phyloP scores from a whole-genome alignment of 208 protist species.

The Crithidia mellificae region DNA sequence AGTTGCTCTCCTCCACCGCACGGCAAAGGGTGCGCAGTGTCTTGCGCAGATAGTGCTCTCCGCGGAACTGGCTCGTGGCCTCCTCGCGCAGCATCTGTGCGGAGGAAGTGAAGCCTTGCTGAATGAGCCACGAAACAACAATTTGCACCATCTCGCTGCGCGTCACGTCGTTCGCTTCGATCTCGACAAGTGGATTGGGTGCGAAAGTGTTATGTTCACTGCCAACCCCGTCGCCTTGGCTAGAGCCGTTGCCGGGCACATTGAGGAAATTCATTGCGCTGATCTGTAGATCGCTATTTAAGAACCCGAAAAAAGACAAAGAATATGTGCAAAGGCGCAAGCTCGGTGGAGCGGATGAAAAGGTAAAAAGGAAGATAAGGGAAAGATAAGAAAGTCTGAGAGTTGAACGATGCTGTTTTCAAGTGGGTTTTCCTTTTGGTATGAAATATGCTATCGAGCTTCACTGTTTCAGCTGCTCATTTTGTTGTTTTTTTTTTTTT shows the following conservation, averaged over 20 bases:
- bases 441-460: no score
- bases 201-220: not conserved
- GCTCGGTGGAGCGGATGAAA: no score
- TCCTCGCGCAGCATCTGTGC: conserved; percentile 85
- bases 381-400: not conserved
- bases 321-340: no score
- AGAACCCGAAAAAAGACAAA: no score
- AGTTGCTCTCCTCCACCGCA: conserved; percentile 73
- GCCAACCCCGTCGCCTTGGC: not conserved
- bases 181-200: conserved; percentile 47
- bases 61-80: conserved; percentile 62
- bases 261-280: conserved; percentile 16
- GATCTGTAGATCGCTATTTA: not conserved
- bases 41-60: conserved; percentile 78
- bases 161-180: conserved; percentile 68
- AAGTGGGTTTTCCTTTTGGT: no score
- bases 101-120: conserved; percentile 75
- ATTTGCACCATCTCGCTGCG: conserved; percentile 73
- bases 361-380: not conserved
- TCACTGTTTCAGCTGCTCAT: no score
- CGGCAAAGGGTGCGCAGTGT: conserved; percentile 63
- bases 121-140: conserved; percentile 68
- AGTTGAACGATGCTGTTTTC: no score
- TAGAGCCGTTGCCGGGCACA: not conserved
- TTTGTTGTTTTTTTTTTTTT: no score